Conservation (phyloP, 345 rosid species). For the Euphorbia pulcherrima region DNA sequence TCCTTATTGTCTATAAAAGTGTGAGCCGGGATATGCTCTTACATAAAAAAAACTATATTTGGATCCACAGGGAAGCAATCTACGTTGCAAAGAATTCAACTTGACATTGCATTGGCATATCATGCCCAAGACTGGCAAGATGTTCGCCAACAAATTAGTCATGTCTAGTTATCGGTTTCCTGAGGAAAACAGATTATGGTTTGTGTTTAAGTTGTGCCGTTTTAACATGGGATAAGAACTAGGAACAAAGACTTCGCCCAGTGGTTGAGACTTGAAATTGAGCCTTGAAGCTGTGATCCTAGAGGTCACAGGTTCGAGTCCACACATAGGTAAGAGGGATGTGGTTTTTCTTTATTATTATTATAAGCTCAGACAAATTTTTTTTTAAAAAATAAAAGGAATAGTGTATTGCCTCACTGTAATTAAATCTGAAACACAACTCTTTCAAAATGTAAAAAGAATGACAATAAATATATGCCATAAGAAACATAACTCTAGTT, state of each 20-base stretch:
- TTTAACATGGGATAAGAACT: constrained; percentile 8
- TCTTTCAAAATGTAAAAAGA: too few species aligned
- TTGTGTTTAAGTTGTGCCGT: constrained; percentile 32
- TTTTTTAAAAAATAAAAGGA: too few species aligned
- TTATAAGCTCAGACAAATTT: too few species aligned
- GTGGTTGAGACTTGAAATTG: too few species aligned
- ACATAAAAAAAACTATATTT: constrained; percentile 11
- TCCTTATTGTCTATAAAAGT: neutral
- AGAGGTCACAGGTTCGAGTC: too few species aligned
- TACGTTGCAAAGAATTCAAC: constrained; percentile 77
- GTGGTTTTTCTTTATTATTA: too few species aligned
- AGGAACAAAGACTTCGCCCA: neutral
- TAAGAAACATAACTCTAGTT: too few species aligned
- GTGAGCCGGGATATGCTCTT: neutral
- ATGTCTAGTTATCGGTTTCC: constrained; percentile 73
- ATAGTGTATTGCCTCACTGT: too few species aligned
- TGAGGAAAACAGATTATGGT: constrained; percentile 52
- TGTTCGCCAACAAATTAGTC: constrained; percentile 71
- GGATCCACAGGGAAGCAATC: constrained; percentile 62
- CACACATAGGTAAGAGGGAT: too few species aligned
- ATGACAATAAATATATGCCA: too few species aligned
- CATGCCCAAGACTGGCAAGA: constrained; percentile 94
- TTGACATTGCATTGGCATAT: constrained; percentile 92
- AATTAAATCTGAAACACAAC: too few species aligned
- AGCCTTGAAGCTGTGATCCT: too few species aligned